Base-by-base conservation (phyloP, 129 eudicot species). In the Pseudognaphalium luteoalbum region DNA sequence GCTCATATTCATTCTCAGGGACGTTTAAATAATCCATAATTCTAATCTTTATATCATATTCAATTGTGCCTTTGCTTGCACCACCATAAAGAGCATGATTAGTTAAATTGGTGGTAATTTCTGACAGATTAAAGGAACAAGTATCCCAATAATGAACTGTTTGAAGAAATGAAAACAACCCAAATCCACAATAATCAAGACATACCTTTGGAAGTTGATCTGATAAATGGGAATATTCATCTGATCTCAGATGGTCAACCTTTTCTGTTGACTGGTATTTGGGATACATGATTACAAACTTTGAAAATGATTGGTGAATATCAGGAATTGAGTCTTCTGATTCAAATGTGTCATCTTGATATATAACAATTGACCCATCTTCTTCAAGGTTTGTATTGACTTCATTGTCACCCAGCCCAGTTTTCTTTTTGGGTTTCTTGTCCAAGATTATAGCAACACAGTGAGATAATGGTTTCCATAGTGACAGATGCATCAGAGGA, bases 131-230 rank as follows among this genome's bases (percentile, higher is more conserved):
- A 77, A 93, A 93, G 5, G 92, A 87, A 41, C 91, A 87, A 17
- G 98, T 83, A 33, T 93, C 97, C 91, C 91, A 93, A 85, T 83
- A 85, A 82, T 93, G 88, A 71, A 93, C 85, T 47, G 87, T 81
- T 79, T 93, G 98, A 19, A 91, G 79, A 70, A 88, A 91, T 5
- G 98, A 90, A 86, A 93, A 93, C 83, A 93, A 68, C 80, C 98
- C 98, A 78, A 93, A 93, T 76, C 98, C 97, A 83, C 98, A 93
- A 71, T 93, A 93, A 70, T 93, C 98, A 70, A 93, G 98, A 67
- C 96, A 87, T 82, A 93, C 98, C 96, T 93, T 93, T 14, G 97
- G 88, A 69, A 69, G 75, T 37, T 86, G 73, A 72, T 85, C 87
- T 6, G 89, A 86, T 12, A 93, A 76, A 63, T 93, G 92, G 4